Base-by-base conservation (phyloP, 306 rosid genomes). In the Vigna radiata region DNA sequence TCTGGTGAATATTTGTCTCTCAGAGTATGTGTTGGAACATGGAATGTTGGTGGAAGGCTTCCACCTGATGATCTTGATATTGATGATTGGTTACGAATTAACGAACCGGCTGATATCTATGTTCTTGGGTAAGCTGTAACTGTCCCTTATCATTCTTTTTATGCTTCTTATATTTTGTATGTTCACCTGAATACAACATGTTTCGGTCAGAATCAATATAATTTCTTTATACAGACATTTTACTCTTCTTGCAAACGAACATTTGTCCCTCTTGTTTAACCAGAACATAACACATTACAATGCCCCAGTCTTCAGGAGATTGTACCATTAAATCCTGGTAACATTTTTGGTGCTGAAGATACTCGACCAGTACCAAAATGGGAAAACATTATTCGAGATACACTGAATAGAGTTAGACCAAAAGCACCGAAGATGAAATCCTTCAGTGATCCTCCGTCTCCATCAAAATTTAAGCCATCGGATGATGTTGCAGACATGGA, bases 381-480 rank as follows among this genome's bases (percentile, higher is more conserved):
- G 98, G 97, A 94, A 84, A 87, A 80, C 23, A 70, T 90, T 58
- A 86, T 94, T 53, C 90, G 97, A 14, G 92, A 91, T 68, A 74
- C 96, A 66, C 79, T 94, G 64, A 81, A 88, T 67, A 83, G 93
- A 74, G 88, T 90, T 78, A 89, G 88, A 77, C 85, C 91, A 23
- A 68, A 16, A 12, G 21, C 56, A 52, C 49, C 72, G 52, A 91
- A 91, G 88, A 33, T 89, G 65, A 94, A 91, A 86, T 90, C 91
- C 79, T 94, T 88, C 55, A 94, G 96, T 46, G 98, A 91, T 77
- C 98, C 98, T 67, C 96, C 96, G 16, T 90, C 98, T 8, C 98
- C 98, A 16, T 91, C 97, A 68, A 94, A 88, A 68, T 94, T 82
- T 75, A 94, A 88, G 85, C 95, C 90, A 77, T 72, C 82, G 18